Base-by-base conservation (phyloP, 192 early-diverging fungal genomes). In the Coemansia sp. region DNA sequence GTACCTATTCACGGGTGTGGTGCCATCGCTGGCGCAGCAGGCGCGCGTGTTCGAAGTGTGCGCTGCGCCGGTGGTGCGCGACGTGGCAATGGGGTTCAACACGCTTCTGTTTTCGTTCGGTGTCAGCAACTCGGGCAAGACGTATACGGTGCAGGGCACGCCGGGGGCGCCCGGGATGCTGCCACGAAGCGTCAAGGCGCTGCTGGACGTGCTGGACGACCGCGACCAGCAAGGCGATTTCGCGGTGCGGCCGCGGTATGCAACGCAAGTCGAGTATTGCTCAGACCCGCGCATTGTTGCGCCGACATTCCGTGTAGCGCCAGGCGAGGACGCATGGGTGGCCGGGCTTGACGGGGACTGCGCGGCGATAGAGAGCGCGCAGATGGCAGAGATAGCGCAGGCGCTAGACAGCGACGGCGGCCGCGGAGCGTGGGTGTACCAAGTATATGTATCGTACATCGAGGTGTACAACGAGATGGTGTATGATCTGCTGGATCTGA, bases 391-490 rank as follows among this genome's bases (percentile, higher is more conserved):
- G 6, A 63, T 81, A 8, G 66, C 49, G 18, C 33, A 59, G 21
- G 68, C 68, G 24, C 68, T 78, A 18, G 63, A 72, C 16, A 64
- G 69, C 9, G 62, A 36, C 12, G 64, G 36, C 8, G 24, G 1
- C 0, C 48, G 23, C 9, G 43, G 57, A 45, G 76, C 89, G 34
- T 89, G 88, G 65, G 92, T 91, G 66, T 98, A 90, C 71, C 77
- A 91, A 12, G 84, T 98, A 39, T 91, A 93, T 72, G 90, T 96
- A 33, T 93, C 92, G 10, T 98, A 93, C 77, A 72, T 93, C 33
- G 96, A 98, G 65, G 89, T 98, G 30, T 96, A 95, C 73, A 92
- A 88, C 53, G 92, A 95, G 68, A 88, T 83, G 67, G 90, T 98
- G 15, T 91, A 90, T 59, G 96, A 98, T 64, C 80, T 98, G 39